phyloP scores from a whole-genome alignment of 2,329 filamentous ascomycete genomes.

The Anthostomella pinea region DNA sequence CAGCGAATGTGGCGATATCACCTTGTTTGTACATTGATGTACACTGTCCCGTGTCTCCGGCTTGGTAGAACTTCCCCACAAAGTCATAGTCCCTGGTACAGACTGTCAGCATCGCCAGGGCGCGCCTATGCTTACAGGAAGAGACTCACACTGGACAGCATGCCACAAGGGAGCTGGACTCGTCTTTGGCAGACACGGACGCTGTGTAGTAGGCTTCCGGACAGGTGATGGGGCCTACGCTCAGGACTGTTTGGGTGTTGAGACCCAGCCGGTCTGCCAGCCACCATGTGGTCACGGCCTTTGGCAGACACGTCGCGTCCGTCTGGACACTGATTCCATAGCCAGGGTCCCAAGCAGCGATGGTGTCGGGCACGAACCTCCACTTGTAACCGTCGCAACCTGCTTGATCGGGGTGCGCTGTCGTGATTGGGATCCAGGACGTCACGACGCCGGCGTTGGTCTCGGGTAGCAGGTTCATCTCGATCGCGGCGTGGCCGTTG shows the following conservation, averaged over 20 bases:
- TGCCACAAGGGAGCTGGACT: slow-evolving; percentile 16
- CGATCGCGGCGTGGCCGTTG: too few relatives aligned
- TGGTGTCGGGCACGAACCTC: slow-evolving; percentile 10
- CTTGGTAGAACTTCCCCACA: slow-evolving; percentile 1
- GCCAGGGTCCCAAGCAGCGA: slow-evolving; percentile 20
- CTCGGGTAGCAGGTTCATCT: slow-evolving; percentile 20
- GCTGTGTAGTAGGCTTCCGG: slow-evolving; percentile 20
- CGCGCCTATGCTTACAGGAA: not conserved
- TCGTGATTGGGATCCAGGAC: slow-evolving; percentile 19
- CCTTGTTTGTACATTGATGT: slow-evolving; percentile 13
- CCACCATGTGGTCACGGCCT: slow-evolving; percentile 21
- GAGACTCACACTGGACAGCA: slow-evolving; percentile 19
- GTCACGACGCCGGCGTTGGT: slow-evolving; percentile 17
- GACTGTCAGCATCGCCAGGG: slow-evolving; percentile 3
- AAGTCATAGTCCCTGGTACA: slow-evolving; percentile 17
- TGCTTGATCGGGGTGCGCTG: slow-evolving; percentile 12
- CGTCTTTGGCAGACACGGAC: slow-evolving; percentile 13
- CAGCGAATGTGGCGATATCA: slow-evolving; percentile 12
- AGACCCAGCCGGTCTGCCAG: slow-evolving; percentile 15
- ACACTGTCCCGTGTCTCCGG: slow-evolving; percentile 17
- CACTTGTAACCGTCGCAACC: slow-evolving; percentile 15
- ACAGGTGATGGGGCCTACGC: slow-evolving; percentile 19
- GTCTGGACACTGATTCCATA: slow-evolving; percentile 13
- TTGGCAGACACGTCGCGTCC: slow-evolving; percentile 15
- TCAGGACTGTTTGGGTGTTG: slow-evolving; percentile 13